Conservation (phyloP, 2,329 filamentous ascomycete genomes). For the Exophiala aquamarina region DNA sequence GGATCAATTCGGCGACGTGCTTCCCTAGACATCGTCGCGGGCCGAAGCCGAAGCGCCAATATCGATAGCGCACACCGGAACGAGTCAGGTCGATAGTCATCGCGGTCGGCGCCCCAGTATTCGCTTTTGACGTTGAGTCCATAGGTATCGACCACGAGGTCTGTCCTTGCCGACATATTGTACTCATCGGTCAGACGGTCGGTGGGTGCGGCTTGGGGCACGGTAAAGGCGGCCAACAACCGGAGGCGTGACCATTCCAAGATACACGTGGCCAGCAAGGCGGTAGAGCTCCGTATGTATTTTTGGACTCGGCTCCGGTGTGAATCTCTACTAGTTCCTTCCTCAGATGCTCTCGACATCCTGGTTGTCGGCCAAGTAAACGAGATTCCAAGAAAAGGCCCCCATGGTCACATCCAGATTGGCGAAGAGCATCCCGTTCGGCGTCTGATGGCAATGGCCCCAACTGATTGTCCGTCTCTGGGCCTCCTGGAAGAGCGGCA, state of each 20-base stretch:
- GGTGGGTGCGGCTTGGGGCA: conserved; percentile 42
- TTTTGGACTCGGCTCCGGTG: conserved; percentile 12
- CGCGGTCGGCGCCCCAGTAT: conserved; percentile 41
- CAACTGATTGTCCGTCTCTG: conserved; percentile 26
- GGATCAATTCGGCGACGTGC: conserved; percentile 40
- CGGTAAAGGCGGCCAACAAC: conserved; percentile 43
- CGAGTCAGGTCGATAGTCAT: conserved; percentile 32
- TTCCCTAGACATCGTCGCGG: conserved; percentile 46
- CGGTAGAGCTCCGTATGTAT: conserved; percentile 30
- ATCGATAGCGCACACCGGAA: conserved; percentile 35
- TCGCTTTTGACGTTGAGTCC: conserved; percentile 43
- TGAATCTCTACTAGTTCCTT: conserved; percentile 21
- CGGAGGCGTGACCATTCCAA: conserved; percentile 41
- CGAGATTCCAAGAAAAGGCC: conserved; percentile 44
- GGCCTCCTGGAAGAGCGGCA: conserved; percentile 21
- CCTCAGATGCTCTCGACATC: conserved; percentile 33
- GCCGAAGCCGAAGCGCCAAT: conserved; percentile 49
- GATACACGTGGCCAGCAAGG: conserved; percentile 37
- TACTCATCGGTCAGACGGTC: conserved; percentile 36
- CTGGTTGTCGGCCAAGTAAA: conserved; percentile 42
- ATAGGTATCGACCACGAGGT: conserved; percentile 45
- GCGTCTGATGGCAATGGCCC: conserved; percentile 41
- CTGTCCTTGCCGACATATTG: conserved; percentile 38
- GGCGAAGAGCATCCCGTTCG: conserved; percentile 49
- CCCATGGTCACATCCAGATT: conserved; percentile 50